Evolutionary conservation across 805 yeast species (phyloP), one percentile per base, ranked within the genome.

Genomic region (Ogataea corticis): DNA sequence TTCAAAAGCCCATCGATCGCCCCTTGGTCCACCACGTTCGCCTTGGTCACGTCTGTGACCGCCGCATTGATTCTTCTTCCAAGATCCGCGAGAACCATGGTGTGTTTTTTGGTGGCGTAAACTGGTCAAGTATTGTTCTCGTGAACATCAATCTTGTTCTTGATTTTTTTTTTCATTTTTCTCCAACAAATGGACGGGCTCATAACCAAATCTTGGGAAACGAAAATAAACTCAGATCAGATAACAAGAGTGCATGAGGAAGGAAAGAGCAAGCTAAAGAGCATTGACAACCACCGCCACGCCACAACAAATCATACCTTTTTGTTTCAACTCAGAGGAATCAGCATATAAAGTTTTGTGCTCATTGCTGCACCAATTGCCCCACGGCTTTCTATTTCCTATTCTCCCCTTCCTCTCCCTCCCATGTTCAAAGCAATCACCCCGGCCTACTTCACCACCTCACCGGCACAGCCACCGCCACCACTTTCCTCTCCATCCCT

Each of bases 81-180:
- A 48, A 86, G 70, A 65, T 86, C 94, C 36, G 90, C 89, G 54
- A 85, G 73, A 61, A 85, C 92, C 92, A 85, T 86, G n/a, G 19
- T 38, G 25, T n/a, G 23, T 17, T 19, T 17, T 17, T 42, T 34
- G 14, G 37, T 19, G 19, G 13, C 4, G 5, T n/a, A n/a, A n/a
- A n/a, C n/a, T n/a, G n/a, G n/a, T n/a, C n/a, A n/a, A n/a, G n/a
- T n/a, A n/a, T 5, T 36, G 7, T 34, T 28, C 25, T 21, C 9
- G 25, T 34, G n/a, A 16, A 4, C 6, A 11, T 13, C 19, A 21
- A 21, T 21, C 9, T 21, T 21, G 5, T 25, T 25, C 15, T 14
- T 17, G 25, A 18, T 14, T 21, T 31, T 18, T 31, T 18, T 28
- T 28, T 30, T 30, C 28, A 12, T 29, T 30, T 30, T 42, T 35